phyloP scores from a whole-genome alignment of 1,284 basidiomycete genomes.

The Meripilus lineatus region DNA sequence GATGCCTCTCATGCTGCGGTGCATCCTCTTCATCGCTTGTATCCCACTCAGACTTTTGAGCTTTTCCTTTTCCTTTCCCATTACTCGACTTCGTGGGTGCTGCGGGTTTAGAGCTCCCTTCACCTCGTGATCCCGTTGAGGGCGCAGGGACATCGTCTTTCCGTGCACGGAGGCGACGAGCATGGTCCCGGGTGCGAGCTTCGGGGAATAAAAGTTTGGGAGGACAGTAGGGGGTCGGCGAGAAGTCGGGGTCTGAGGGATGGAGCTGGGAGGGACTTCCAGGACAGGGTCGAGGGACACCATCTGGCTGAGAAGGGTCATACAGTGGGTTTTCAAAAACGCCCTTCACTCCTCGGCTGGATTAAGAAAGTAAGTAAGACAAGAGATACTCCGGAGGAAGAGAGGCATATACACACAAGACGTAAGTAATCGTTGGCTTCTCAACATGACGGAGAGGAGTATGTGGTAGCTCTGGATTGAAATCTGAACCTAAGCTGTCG shows the following conservation, averaged over 20 bases:
- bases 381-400: neutral
- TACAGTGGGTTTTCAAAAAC: slow-evolving; percentile 49
- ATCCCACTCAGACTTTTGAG: slow-evolving; percentile 14
- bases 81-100: neutral
- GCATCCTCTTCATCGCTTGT: slow-evolving; percentile 19
- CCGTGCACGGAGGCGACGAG: slow-evolving; percentile 5
- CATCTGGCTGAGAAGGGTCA: slow-evolving; percentile 27
- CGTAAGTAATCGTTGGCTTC: slow-evolving; percentile 47
- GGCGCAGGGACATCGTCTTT: slow-evolving; percentile 8
- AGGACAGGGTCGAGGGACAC: slow-evolving; percentile 19
- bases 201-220: slow-evolving; percentile 47
- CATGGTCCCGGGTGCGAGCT: slow-evolving; percentile 17
- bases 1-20: no score
- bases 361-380: slow-evolving; percentile 6
- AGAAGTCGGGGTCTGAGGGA: slow-evolving; percentile 46
- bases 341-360: slow-evolving; percentile 49
- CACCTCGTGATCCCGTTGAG: slow-evolving; percentile 9
- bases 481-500: neutral
- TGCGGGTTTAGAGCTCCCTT: neutral
- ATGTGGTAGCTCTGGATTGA: slow-evolving; percentile 8
- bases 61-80: slow-evolving; percentile 8
- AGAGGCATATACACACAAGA: slow-evolving; percentile 48
- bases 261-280: slow-evolving; percentile 42
- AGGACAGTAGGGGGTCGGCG: slow-evolving; percentile 39
- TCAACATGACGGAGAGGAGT: slow-evolving; percentile 30